Evolutionary conservation across 345 rosid species (phyloP).

Genomic region (Leavenworthia alabamica): DNA sequence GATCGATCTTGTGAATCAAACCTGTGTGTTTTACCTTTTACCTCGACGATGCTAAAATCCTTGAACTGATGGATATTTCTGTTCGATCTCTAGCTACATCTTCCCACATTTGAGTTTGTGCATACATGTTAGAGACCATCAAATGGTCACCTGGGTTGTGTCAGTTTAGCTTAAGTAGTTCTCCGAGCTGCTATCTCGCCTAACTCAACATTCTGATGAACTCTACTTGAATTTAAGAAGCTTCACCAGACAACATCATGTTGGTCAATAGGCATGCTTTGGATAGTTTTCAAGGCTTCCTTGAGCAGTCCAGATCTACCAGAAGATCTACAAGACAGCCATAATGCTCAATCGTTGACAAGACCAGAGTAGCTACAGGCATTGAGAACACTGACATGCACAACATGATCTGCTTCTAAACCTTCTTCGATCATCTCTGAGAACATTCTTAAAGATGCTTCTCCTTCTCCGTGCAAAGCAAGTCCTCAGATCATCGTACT

Average conservation of each 20-base stretch:
- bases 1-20: slow-evolving; percentile 61
- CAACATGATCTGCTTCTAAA: slow-evolving; percentile 30
- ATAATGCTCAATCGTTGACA: slow-evolving; percentile 55
- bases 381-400: slow-evolving; percentile 39
- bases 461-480: slow-evolving; percentile 40
- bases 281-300: slow-evolving; percentile 52
- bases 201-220: slow-evolving; percentile 43
- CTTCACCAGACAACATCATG: slow-evolving; percentile 69
- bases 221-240: slow-evolving; percentile 60
- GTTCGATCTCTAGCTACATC: slow-evolving; percentile 42
- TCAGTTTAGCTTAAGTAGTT: slow-evolving; percentile 33
- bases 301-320: slow-evolving; percentile 50
- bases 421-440: slow-evolving; percentile 36
- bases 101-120: slow-evolving; percentile 51
- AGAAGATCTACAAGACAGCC: slow-evolving; percentile 69
- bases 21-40: slow-evolving; percentile 38
- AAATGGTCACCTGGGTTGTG: slow-evolving; percentile 53
- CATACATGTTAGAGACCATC: slow-evolving; percentile 49
- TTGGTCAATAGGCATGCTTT: slow-evolving; percentile 45
- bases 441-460: slow-evolving; percentile 32
- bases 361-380: slow-evolving; percentile 45
- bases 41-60: slow-evolving; percentile 59
- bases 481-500: slow-evolving; percentile 41
- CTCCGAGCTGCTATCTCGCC: slow-evolving; percentile 48
- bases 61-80: slow-evolving; percentile 35